Conservation (phyloP, 2,329 filamentous ascomycete species). For the Cladosporium sp. region DNA sequence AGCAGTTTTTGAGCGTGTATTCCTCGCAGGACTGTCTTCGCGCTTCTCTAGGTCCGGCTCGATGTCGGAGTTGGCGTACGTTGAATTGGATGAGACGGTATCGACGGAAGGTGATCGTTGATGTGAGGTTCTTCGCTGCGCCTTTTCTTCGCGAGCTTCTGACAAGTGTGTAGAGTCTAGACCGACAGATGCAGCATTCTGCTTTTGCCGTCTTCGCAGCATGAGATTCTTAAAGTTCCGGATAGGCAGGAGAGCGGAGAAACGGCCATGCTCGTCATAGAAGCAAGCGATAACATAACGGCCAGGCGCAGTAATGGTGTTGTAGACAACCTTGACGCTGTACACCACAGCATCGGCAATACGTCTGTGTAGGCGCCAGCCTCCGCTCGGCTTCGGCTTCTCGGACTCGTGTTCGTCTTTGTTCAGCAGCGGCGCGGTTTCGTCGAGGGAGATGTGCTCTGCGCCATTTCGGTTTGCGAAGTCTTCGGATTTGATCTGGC, state of each 20-base stretch:
- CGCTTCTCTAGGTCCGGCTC: constrained; percentile 58
- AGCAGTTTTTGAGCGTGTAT: constrained; percentile 64
- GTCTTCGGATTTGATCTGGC: constrained; percentile 18
- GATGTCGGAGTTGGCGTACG: constrained; percentile 64
- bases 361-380: constrained; percentile 62
- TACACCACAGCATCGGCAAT: constrained; percentile 71
- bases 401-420: constrained; percentile 31
- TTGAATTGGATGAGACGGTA: constrained; percentile 49
- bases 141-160: constrained; percentile 35
- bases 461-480: constrained; percentile 24
- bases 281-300: constrained; percentile 81
- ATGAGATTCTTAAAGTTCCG: constrained; percentile 55
- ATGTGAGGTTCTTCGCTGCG: constrained; percentile 34
- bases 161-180: constrained; percentile 34
- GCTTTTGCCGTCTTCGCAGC: constrained; percentile 5
- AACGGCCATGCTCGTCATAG: constrained; percentile 75
- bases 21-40: constrained; percentile 49
- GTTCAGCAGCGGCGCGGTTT: constrained; percentile 68
- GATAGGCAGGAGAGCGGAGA: constrained; percentile 74
- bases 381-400: constrained; percentile 13
- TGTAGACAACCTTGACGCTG: constrained; percentile 75
- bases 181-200: constrained; percentile 28
- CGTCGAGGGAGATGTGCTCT: constrained; percentile 44
- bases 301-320: constrained; percentile 75
- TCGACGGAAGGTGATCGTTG: constrained; percentile 44